Evolutionary conservation across 345 rosid genomes (phyloP).

Genomic region (Eucalyptus microcorys): DNA sequence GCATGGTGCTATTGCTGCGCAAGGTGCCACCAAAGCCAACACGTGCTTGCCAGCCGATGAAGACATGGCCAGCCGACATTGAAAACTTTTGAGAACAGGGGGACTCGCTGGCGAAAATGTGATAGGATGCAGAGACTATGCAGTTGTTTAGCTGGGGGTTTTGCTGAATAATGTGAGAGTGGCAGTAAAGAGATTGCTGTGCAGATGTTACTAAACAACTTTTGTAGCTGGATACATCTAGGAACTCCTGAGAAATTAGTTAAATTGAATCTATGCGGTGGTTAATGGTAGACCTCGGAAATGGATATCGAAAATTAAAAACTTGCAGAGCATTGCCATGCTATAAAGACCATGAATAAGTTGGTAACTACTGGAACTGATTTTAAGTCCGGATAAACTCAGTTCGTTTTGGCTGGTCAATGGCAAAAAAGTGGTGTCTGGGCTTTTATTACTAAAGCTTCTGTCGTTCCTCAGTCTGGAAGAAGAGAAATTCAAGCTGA

Average conservation of each 20-base stretch:
- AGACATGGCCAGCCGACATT: not conserved
- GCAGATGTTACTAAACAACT: constrained; percentile 17
- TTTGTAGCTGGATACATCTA: not conserved
- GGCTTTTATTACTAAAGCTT: not conserved
- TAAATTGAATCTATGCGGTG: not conserved
- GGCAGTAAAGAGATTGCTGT: constrained; percentile 37
- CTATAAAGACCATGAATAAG: not conserved
- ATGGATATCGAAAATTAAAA: not conserved
- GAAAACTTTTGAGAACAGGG: not conserved
- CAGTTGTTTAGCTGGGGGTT: constrained; percentile 32
- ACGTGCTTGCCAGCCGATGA: not conserved
- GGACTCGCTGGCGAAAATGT: constrained; percentile 37
- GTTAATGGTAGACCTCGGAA: not conserved
- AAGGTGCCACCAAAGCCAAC: not conserved
- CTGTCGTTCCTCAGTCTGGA: not conserved
- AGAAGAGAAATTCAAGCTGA: constrained; percentile 25
- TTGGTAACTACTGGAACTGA: not conserved
- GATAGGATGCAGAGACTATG: constrained; percentile 36
- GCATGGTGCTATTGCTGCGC: not conserved
- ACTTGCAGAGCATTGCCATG: not conserved
- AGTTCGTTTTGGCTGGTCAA: not conserved
- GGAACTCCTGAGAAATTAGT: not conserved
- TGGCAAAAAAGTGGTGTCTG: not conserved
- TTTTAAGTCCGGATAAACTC: not conserved
- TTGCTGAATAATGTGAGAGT: constrained; percentile 32